Base-by-base conservation (phyloP, 805 yeast species). In the Candida sphagnicola region DNA sequence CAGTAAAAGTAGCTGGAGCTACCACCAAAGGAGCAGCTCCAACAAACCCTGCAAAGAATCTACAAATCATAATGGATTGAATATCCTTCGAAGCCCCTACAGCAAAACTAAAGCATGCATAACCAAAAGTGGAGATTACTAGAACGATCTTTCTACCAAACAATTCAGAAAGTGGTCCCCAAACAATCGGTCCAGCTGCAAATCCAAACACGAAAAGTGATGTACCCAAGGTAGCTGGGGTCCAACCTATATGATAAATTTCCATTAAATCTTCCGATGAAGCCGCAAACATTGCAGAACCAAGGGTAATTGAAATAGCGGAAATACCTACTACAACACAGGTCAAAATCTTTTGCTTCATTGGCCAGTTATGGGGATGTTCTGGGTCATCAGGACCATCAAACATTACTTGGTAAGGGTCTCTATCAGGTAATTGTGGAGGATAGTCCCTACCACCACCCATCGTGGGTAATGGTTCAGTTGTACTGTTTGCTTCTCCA, bases 151-250 rank as follows among this genome's bases (percentile, higher is more conserved):
- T 71, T 31, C 79, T 57, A 33, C 70, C 59, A 48, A 41, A 50
- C 13, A 64, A 58, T 40, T 57, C 60, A 15, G 54, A 45, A 18
- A 55, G 42, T 5, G 61, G 60, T 33, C 61, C 96, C 88, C 93
- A 90, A 26, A 87, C 53, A 36, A 90, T 69, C 3, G 98, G 98
- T 14, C 97, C 96, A 1, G 87, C 74, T 1, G 96, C 97, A 62
- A 89, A 91, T 8, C 97, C 98, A 30, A 88, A 60, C n/a, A 90
- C 96, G 51, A 78, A 90, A 18, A 89, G 42, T 1, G 96, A 80
- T 8, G 88, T 74, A 40, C 87, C 85, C 34, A 91, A 70, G 16
- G 85, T 74, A 11, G 84, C 82, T n/a, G 80, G 90, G 8, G 79
- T 84, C 5, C 53, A 45, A 30, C 85, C 82, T 34, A 90, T 78